Conservation (phyloP, 176 grass and related monocot genomes). For the Tillandsia leiboldiana region DNA sequence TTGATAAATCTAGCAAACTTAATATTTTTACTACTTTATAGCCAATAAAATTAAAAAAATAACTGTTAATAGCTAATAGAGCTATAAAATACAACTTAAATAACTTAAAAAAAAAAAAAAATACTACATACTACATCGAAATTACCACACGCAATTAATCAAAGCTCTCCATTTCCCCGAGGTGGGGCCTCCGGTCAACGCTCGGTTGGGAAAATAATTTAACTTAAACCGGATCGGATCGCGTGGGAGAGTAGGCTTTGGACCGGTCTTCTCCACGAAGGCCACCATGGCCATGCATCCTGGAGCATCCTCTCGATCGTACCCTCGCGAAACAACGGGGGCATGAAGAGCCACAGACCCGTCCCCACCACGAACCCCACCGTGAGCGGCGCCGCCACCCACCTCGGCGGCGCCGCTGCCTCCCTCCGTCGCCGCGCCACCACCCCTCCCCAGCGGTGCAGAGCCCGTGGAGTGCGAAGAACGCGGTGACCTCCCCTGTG, state of each 20-base stretch:
- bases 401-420: conserved; percentile 16
- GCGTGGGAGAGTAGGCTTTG: background rate
- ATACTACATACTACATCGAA: too few species aligned
- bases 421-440: conserved; percentile 4
- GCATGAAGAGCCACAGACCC: conserved; percentile 42
- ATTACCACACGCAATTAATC: too few species aligned
- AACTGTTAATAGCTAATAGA: too few species aligned
- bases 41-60: too few species aligned
- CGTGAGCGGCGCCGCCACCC: conserved; percentile 25
- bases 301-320: conserved; percentile 32
- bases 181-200: too few species aligned
- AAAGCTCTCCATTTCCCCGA: too few species aligned
- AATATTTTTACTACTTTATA: too few species aligned
- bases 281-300: conserved; percentile 27
- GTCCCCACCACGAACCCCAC: conserved; percentile 38
- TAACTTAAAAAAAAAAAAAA: too few species aligned
- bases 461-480: conserved; percentile 54
- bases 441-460: conserved; percentile 34
- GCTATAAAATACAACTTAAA: too few species aligned
- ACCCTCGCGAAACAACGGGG: conserved; percentile 29
- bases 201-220: background rate
- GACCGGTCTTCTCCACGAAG: conserved; percentile 23
- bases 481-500: conserved; percentile 35
- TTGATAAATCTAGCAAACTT: too few species aligned
- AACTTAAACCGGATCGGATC: background rate